Evolutionary conservation across 768 basidiomycete genomes (phyloP).

Genomic region (Boletus rex-veris): DNA sequence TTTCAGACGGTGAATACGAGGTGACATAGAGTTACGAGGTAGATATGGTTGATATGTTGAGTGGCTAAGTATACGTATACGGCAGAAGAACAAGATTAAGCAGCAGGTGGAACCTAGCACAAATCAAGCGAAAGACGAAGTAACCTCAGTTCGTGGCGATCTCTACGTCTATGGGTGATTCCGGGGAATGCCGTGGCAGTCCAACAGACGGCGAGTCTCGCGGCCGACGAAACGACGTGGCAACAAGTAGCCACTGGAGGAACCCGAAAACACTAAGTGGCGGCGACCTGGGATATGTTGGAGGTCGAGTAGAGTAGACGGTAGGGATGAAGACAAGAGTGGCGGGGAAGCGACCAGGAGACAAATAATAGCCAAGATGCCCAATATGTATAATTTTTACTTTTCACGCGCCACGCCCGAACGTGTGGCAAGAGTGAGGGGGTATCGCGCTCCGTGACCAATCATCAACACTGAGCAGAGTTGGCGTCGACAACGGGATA

Average conservation of each 20-base stretch:
- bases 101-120: neutral
- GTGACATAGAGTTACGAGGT: conserved; percentile 24
- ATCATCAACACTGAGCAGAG: conserved; percentile 15
- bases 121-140: neutral
- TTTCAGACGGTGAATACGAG: conserved; percentile 11
- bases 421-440: neutral
- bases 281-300: conserved; percentile 34
- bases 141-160: conserved; percentile 7
- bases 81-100: conserved; percentile 22
- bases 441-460: conserved; percentile 14
- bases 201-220: conserved; percentile 3
- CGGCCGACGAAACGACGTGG: conserved; percentile 2
- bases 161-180: conserved; percentile 19
- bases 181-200: conserved; percentile 8
- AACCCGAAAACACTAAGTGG: neutral
- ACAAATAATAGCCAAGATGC: conserved; percentile 29
- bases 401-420: conserved; percentile 17
- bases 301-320: conserved; percentile 23
- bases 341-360: conserved; percentile 9
- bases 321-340: conserved; percentile 4
- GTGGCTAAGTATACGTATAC: conserved; percentile 18
- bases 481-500: conserved; percentile 17
- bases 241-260: neutral
- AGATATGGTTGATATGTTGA: conserved; percentile 20
- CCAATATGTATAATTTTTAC: conserved; percentile 38